Percentiles rank a stretch among this genome's conserved stretches.
Conservation (phyloP, 495 filamentous ascomycete genomes). For the Xylaria acuta region DNA sequence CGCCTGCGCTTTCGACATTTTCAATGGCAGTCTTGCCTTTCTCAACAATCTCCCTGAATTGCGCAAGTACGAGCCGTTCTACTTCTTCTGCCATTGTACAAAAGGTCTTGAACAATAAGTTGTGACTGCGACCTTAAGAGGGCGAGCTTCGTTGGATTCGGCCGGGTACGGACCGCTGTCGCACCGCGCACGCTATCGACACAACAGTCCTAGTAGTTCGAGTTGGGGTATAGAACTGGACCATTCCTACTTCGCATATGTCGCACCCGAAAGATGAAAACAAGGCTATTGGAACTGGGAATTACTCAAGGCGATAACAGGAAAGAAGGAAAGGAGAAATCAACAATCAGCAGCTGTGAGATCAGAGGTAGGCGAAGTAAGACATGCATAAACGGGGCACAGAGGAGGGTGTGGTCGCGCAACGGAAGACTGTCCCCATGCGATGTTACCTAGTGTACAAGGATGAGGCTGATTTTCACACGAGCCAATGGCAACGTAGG, state of each 20-base stretch:
- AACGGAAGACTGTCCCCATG: background rate
- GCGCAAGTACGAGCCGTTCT: constrained; percentile 45
- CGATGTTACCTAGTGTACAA: constrained; percentile 9
- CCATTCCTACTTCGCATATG: constrained; percentile 8
- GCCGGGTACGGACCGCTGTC: background rate
- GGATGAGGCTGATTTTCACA: constrained; percentile 25
- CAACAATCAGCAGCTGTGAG: background rate
- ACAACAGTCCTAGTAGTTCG: constrained; percentile 1
- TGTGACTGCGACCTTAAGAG: constrained; percentile 6
- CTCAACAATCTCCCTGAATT: constrained; percentile 50
- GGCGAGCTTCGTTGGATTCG: constrained; percentile 2
- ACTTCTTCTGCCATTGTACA: constrained; percentile 45
- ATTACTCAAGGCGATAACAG: background rate
- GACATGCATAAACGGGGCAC: constrained; percentile 25
- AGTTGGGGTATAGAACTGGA: background rate
- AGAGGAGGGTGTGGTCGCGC: background rate
- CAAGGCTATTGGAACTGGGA: background rate
- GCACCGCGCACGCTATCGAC: constrained; percentile 7
- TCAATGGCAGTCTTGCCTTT: constrained; percentile 45
- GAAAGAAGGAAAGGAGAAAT: constrained; percentile 9
- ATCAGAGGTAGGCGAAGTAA: constrained; percentile 15
- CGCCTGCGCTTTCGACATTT: constrained; percentile 44
- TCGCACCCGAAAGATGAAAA: background rate
- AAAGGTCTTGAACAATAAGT: background rate
- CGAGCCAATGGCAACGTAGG: constrained; percentile 13